Evolutionary conservation across 768 basidiomycete genomes (phyloP), one percentile per base, ranked within the genome.

Genomic region (Tylopilus balloui): DNA sequence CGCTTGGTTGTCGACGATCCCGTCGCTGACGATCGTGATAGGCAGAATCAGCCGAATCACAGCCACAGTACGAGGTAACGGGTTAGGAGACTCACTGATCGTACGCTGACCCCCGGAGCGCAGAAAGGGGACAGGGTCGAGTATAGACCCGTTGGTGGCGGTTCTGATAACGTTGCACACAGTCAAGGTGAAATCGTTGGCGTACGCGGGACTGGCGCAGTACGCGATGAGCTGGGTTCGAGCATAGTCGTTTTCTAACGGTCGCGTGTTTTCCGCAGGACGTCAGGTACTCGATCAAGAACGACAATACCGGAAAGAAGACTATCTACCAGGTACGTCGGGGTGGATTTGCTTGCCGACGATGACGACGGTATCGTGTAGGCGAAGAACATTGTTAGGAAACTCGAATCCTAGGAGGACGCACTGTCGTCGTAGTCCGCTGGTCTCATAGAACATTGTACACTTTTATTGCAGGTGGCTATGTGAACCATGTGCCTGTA

Each of bases 111-210:
- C 11, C 32, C 15, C 12, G 10, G n/a, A 27, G 2, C 3, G 3
- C 23, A 69, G 70, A 54, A 63, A 50, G 73, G 73, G 45, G 72
- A 76, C 52, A 69, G 59, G 49, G 70, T 76, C 54, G 73, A 74
- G 54, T 76, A 75, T 50, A 66, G 71, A 43, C 71, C 71, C 34
- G 68, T 75, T 27, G 75, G 75, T 10, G 74, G 72, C 19, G 55
- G 42, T 8, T 19, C 47, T 6, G 72, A 75, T 52, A 72, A 71
- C 17, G 70, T 76, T 42, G 55, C 71, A 3, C 69, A 72, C 55
- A 69, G 66, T 7, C 57, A 56, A 7, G 74, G 72, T 10, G 58
- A 64, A 21, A 68, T 76, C 19, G 60, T 68, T 27, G 48, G 64
- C 4, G 53, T 75, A 17, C 32, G 55, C 0, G 65, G 67, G 12